Conservation (phyloP, 176 grass and related monocot species). For the Oryza longistaminata region DNA sequence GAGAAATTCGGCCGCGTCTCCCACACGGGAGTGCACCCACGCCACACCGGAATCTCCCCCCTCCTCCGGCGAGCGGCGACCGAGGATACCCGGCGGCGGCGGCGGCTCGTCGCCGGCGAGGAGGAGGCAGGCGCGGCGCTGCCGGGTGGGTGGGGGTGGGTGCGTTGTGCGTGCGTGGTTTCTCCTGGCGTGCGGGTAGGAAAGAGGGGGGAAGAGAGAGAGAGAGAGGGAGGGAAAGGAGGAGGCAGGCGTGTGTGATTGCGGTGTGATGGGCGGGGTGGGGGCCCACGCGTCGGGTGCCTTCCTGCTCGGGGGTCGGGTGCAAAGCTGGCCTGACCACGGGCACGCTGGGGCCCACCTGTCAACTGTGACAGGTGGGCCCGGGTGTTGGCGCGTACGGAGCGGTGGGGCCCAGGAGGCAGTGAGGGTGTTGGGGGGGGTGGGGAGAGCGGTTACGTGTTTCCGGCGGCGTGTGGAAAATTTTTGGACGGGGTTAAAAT, state of each 20-base stretch:
- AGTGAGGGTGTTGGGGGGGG: slow-evolving; percentile 4
- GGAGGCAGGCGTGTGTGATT: slow-evolving; percentile 22
- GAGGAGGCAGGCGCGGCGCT: neutral
- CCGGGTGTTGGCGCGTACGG: neutral
- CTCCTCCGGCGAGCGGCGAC: slow-evolving; percentile 11
- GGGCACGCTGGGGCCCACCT: neutral
- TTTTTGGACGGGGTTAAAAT: slow-evolving; percentile 12
- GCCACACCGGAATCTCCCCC: neutral
- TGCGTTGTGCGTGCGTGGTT: slow-evolving; percentile 8
- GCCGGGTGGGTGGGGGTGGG: neutral
- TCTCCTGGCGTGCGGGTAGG: slow-evolving; percentile 35
- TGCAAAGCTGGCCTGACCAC: slow-evolving; percentile 36
- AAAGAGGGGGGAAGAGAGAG: neutral
- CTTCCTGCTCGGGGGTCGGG: slow-evolving; percentile 22
- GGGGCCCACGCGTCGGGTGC: slow-evolving; percentile 45
- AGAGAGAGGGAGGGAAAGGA: neutral
- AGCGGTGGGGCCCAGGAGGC: neutral
- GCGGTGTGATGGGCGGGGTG: slow-evolving; percentile 32
- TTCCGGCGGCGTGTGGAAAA: slow-evolving; percentile 9
- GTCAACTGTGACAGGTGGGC: neutral
- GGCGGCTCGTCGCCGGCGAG: slow-evolving; percentile 35
- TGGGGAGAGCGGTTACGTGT: neutral
- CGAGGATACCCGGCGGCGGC: neutral
- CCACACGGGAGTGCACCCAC: slow-evolving; percentile 10
- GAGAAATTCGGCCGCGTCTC: slow-evolving; percentile 28